Conservation (phyloP, 2,329 filamentous ascomycete genomes). For the Colletotrichum sansevieriae region DNA sequence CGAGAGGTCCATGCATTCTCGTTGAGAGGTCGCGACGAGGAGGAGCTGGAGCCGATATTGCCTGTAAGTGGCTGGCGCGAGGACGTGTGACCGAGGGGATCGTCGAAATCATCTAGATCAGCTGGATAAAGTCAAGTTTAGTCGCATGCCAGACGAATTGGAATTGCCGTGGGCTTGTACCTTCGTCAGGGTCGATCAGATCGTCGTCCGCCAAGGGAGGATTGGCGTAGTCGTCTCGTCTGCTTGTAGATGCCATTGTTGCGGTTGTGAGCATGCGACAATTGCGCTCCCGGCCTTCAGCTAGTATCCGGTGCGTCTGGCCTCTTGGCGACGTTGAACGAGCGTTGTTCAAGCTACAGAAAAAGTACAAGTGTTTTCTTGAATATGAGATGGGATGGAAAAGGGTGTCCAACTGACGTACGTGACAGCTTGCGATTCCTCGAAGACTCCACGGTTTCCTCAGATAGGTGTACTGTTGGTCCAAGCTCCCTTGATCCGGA, state of each 20-base stretch:
- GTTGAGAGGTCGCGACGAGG: conserved; percentile 71
- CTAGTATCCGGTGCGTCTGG: no score
- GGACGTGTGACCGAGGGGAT: conserved; percentile 78
- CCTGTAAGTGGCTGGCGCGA: conserved; percentile 86
- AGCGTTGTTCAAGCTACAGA: neutral
- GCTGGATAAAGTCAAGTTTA: conserved; percentile 59
- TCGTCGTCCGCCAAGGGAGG: conserved; percentile 76
- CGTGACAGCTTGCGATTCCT: conserved; percentile 34
- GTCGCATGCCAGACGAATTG: neutral
- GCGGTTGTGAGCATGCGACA: neutral
- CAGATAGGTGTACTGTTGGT: conserved; percentile 42
- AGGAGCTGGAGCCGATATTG: conserved; percentile 76
- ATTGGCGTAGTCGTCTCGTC: conserved; percentile 70
- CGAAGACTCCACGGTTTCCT: conserved; percentile 48
- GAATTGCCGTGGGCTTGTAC: conserved; percentile 58
- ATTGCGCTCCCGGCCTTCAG: neutral
- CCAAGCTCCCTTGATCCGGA: conserved; percentile 46
- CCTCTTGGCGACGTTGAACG: neutral
- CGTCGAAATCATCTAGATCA: conserved; percentile 92
- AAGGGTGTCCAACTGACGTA: conserved; percentile 17
- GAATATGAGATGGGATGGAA: conserved; percentile 13
- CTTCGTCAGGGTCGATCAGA: conserved; percentile 84
- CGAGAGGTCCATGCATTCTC: conserved; percentile 88
- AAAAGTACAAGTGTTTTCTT: neutral
- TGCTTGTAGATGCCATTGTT: conserved; percentile 62